Conservation (phyloP, 192 early-diverging fungal genomes). For the Backusella psychrophila region DNA sequence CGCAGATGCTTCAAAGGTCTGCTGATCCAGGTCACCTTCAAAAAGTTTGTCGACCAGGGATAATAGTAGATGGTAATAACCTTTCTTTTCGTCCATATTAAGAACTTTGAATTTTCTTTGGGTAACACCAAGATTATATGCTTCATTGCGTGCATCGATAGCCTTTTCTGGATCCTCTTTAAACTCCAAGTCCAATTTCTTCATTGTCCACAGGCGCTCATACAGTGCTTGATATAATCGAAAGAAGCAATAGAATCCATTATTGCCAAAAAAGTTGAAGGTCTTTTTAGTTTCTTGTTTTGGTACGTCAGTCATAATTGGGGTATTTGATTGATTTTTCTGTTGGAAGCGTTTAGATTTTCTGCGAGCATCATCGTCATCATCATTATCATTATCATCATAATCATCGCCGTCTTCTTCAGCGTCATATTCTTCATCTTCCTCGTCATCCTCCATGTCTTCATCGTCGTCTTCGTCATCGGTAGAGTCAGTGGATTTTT, state of each 20-base stretch:
- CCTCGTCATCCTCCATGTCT: neutral
- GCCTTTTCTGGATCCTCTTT: slow-evolving; percentile 45
- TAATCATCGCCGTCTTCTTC: neutral
- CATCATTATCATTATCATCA: neutral
- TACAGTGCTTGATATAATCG: slow-evolving; percentile 86
- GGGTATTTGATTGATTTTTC: slow-evolving; percentile 18
- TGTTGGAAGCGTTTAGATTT: slow-evolving; percentile 20
- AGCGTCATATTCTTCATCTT: slow-evolving; percentile 15
- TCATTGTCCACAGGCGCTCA: slow-evolving; percentile 75
- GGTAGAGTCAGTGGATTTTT: slow-evolving; percentile 18
- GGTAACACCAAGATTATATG: slow-evolving; percentile 43
- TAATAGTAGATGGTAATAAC: slow-evolving; percentile 76
- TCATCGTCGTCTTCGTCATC: slow-evolving; percentile 29
- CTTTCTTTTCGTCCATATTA: slow-evolving; percentile 52
- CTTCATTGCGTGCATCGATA: slow-evolving; percentile 53
- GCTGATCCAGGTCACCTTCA: slow-evolving; percentile 46
- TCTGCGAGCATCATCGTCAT: neutral
- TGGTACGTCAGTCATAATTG: neutral
- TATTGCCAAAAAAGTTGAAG: slow-evolving; percentile 84
- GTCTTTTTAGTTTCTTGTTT: neutral
- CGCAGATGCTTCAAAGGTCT: slow-evolving; percentile 79
- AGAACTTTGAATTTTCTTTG: neutral
- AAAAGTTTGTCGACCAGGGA: slow-evolving; percentile 66
- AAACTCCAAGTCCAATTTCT: slow-evolving; percentile 64
- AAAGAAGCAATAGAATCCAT: slow-evolving; percentile 83